Evolutionary conservation across 2,329 filamentous ascomycete species (phyloP), one percentile per base, ranked within the genome.

Genomic region (Clarireedia hainanense): DNA sequence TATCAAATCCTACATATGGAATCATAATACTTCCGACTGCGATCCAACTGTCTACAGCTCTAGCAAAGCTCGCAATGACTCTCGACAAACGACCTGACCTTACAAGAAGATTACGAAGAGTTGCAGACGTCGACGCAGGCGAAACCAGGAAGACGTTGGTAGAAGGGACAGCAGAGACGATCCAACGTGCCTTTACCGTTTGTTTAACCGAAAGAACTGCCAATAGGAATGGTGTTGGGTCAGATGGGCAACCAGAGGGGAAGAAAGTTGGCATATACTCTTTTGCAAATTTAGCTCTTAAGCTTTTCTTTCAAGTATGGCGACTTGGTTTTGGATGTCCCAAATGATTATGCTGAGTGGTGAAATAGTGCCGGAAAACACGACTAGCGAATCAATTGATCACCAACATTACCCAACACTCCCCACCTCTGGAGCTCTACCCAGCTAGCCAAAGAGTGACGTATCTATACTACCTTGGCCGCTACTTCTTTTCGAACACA

Each of bases 401-500:
- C 68, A 86, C 85, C 62, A 95, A 94, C 67, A 92, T 96, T 61
- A 85, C 84, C 50, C 85, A 88, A 56, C 87, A 89, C 61, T 91
- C 89, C 0, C 91, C 91, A 1, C 89, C 90, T 0, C 74, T 97
- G 12, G 78, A 81, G 1, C 80, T 89, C 51, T 97, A 95, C 67
- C 90, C 91, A 2, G 89, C 89, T 23, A 81, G 87, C 5, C 89
- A 97, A 68, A 83, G 91, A 49, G 90, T 96, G 50, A 95, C 91
- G 3, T 97, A 91, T 65, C 84, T 97, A 14, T 96, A 96, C 74
- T 96, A 96, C 68, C 84, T 97, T 5, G 92, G 92, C 17, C 86
- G 91, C 57, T 96, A 92, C 72, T 84, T 91, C 67, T 90, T 95
- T 69, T 84, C 88, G 60, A 91, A 89, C 69, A 87, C 84, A 62